Conservation (phyloP, 176 grass and related monocot species). For the Stipa capillata region DNA sequence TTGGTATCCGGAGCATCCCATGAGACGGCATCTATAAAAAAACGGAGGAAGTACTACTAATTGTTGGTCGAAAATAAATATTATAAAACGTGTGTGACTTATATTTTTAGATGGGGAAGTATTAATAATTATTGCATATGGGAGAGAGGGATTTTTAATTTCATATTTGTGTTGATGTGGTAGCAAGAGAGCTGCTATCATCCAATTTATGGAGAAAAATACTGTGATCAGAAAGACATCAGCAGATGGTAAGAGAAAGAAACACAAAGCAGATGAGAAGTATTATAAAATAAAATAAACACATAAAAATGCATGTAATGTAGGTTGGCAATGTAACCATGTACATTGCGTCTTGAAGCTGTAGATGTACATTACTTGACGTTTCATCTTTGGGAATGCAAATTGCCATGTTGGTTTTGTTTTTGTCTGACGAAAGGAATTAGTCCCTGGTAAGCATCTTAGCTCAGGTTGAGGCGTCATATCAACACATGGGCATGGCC, state of each 20-base stretch:
- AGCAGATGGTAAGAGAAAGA: background rate
- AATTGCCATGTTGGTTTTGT: background rate
- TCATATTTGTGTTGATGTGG: background rate
- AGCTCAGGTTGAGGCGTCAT: background rate
- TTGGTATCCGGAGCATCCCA: too few species aligned
- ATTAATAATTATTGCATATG: background rate
- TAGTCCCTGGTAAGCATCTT: background rate
- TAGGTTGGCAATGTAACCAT: too few species aligned
- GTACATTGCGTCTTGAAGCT: background rate
- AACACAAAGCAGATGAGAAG: background rate
- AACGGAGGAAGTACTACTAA: too few species aligned
- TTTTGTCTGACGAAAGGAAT: background rate
- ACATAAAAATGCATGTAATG: too few species aligned
- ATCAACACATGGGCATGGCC: background rate
- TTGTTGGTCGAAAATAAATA: too few species aligned
- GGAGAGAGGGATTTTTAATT: background rate
- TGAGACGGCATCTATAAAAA: too few species aligned
- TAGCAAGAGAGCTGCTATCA: background rate
- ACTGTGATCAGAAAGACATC: background rate
- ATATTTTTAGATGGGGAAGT: too few species aligned
- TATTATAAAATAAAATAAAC: too few species aligned
- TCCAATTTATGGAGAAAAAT: background rate
- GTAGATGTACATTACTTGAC: background rate
- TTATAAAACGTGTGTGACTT: too few species aligned
- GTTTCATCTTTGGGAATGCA: background rate